Evolutionary conservation across 1,284 basidiomycete genomes (phyloP).

Genomic region (Papiliotrema nemorosa): DNA sequence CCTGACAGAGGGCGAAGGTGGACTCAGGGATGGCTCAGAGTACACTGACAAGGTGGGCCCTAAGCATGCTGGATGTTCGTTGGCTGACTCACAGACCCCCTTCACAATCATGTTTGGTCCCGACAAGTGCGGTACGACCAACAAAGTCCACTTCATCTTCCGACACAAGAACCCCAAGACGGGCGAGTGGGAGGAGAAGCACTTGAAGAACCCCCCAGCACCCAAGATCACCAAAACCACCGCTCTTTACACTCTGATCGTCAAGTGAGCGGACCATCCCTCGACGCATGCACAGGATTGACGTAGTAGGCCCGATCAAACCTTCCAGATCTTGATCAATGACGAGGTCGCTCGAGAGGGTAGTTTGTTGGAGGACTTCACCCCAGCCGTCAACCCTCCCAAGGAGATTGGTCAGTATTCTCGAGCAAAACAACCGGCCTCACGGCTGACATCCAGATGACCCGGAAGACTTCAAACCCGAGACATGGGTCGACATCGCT

Average conservation of each 20-base stretch:
- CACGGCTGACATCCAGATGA: conserved; percentile 55
- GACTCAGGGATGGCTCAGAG: conserved; percentile 88
- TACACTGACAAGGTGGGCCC: conserved; percentile 72
- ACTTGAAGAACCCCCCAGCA: conserved; percentile 74
- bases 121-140: conserved; percentile 55
- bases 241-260: conserved; percentile 86
- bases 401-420: conserved; percentile 66
- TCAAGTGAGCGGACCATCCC: conserved; percentile 61
- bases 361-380: conserved; percentile 87
- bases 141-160: conserved; percentile 91
- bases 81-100: conserved; percentile 58
- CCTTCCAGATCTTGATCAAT: conserved; percentile 90
- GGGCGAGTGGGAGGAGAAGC: conserved; percentile 95
- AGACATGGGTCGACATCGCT: conserved; percentile 86
- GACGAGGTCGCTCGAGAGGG: conserved; percentile 77
- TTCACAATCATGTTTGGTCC: conserved; percentile 96
- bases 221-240: conserved; percentile 84
- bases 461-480: conserved; percentile 84
- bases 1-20: conserved; percentile 55
- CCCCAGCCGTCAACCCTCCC: conserved; percentile 88
- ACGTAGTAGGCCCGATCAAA: conserved; percentile 78
- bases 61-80: not conserved
- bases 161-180: conserved; percentile 88
- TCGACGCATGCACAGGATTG: conserved; percentile 4
- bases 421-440: not conserved